These are phyloP conservation scores for Barnettozyma sucrosica DNA, from an alignment of 805 yeast species.

Conservation along the genomic window DNA sequence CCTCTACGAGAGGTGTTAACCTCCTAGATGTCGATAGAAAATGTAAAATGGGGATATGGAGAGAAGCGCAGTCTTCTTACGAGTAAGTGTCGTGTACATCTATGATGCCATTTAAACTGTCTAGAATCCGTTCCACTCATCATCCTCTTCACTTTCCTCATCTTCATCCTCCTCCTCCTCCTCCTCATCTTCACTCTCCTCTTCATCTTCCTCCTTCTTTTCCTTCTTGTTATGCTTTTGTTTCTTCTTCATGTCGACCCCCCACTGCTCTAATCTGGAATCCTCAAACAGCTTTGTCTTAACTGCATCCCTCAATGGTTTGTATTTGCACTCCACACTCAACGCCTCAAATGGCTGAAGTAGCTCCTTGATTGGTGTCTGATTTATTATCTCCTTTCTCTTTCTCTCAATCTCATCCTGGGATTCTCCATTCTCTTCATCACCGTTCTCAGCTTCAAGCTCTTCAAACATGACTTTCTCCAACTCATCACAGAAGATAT, in stretches of 20 bases:
- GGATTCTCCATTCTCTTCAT: slow-evolving; percentile 34
- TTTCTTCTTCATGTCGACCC: slow-evolving; percentile 31
- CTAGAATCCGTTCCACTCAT: slow-evolving; percentile 40
- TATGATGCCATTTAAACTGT: neutral
- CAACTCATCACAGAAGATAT: slow-evolving; percentile 78
- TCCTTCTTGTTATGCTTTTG: slow-evolving; percentile 22
- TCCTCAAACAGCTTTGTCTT: slow-evolving; percentile 64
- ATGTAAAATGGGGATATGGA: no score
- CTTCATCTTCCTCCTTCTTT: slow-evolving; percentile 17
- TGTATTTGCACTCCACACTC: slow-evolving; percentile 43
- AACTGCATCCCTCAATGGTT: slow-evolving; percentile 60
- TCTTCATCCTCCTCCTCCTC: slow-evolving; percentile 14
- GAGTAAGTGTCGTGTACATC: neutral
- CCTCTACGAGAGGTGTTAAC: no score
- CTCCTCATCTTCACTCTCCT: slow-evolving; percentile 17
- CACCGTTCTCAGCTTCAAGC: slow-evolving; percentile 41
- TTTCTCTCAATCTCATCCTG: slow-evolving; percentile 23
- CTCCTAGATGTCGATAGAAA: no score
- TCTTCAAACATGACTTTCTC: slow-evolving; percentile 56
- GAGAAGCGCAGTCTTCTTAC: neutral
- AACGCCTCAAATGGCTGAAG: slow-evolving; percentile 57
- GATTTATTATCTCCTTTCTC: slow-evolving; percentile 32
- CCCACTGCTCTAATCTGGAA: slow-evolving; percentile 60
- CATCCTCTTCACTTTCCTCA: slow-evolving; percentile 25
- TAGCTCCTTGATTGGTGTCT: slow-evolving; percentile 49